These are phyloP conservation scores for Rhodotorula taiwanensis DNA, from an alignment of 768 basidiomycete species.

Conservation along the genomic window DNA sequence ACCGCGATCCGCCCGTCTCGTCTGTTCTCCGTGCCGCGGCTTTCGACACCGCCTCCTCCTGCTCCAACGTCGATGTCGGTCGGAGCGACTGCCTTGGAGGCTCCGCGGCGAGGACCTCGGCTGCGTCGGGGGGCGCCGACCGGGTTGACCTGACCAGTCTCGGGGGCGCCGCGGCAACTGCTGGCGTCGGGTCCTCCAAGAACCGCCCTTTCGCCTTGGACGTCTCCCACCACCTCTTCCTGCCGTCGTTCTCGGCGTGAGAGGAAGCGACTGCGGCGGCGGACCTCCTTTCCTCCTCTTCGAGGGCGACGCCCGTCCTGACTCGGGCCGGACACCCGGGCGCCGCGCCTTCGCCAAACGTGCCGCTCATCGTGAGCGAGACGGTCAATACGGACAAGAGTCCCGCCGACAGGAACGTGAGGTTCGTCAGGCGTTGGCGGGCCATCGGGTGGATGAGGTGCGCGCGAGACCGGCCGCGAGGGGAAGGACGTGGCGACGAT, in stretches of 20 bases:
- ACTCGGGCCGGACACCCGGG: slow-evolving; percentile 11
- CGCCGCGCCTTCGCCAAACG: background rate
- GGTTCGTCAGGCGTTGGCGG: slow-evolving; percentile 20
- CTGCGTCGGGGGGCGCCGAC: no score
- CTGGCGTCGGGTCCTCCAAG: slow-evolving; percentile 13
- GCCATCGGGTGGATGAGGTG: slow-evolving; percentile 25
- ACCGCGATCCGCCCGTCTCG: background rate
- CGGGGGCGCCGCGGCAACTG: no score
- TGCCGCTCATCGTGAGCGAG: slow-evolving; percentile 20
- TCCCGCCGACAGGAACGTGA: slow-evolving; percentile 20
- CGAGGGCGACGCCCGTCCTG: background rate
- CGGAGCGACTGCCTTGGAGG: no score
- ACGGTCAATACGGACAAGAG: slow-evolving; percentile 21
- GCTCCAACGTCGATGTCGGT: background rate
- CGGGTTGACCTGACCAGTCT: no score
- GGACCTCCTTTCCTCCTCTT: background rate
- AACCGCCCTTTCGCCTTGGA: slow-evolving; percentile 14
- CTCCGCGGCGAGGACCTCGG: no score
- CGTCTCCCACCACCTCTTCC: background rate
- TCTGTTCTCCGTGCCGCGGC: background rate
- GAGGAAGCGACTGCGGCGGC: background rate
- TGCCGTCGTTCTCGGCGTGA: background rate
- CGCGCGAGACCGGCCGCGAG: background rate
- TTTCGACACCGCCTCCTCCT: background rate
- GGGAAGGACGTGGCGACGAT: background rate